Conservation (phyloP, 345 rosid genomes). For the Gossypium ekmanianum region DNA sequence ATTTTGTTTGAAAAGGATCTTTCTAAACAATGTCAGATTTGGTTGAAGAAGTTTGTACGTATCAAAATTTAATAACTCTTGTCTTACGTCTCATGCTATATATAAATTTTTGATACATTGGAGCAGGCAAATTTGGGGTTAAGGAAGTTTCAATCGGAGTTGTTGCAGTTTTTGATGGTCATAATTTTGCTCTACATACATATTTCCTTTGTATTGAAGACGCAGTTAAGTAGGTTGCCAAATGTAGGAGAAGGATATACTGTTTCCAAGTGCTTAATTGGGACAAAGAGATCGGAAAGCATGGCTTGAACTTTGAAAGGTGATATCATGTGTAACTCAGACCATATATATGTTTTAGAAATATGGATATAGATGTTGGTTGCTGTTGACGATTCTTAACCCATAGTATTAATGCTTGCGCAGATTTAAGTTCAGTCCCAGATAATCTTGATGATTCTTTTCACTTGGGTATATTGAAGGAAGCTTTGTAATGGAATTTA, state of each 20-base stretch:
- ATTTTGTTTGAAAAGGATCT: not conserved
- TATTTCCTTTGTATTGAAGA: slow-evolving; percentile 37
- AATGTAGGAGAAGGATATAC: slow-evolving; percentile 39
- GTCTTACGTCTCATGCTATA: not conserved
- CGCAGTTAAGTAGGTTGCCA: slow-evolving; percentile 41
- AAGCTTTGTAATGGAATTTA: too few relatives aligned
- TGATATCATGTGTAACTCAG: slow-evolving; percentile 21
- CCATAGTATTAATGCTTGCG: slow-evolving; percentile 13
- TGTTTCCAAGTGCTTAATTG: slow-evolving; percentile 39
- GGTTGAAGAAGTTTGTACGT: not conserved
- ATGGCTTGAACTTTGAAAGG: slow-evolving; percentile 50
- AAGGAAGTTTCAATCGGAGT: slow-evolving; percentile 71
- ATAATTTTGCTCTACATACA: too few relatives aligned
- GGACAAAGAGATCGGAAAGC: slow-evolving; percentile 42
- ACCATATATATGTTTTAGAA: slow-evolving; percentile 1
- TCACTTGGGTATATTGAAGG: too few relatives aligned
- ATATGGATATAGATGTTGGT: not conserved
- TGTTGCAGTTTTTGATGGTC: slow-evolving; percentile 84
- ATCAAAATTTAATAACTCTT: slow-evolving; percentile 3
- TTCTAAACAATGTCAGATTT: not conserved
- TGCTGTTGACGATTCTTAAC: not conserved
- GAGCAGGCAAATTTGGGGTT: slow-evolving; percentile 55
- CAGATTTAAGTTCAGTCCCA: slow-evolving; percentile 42
- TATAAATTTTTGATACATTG: slow-evolving; percentile 2
- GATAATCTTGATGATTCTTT: too few relatives aligned